These are phyloP conservation scores for Notholithocarpus densiflorus DNA, from an alignment of 306 rosid genomes.

Conservation along the genomic window DNA sequence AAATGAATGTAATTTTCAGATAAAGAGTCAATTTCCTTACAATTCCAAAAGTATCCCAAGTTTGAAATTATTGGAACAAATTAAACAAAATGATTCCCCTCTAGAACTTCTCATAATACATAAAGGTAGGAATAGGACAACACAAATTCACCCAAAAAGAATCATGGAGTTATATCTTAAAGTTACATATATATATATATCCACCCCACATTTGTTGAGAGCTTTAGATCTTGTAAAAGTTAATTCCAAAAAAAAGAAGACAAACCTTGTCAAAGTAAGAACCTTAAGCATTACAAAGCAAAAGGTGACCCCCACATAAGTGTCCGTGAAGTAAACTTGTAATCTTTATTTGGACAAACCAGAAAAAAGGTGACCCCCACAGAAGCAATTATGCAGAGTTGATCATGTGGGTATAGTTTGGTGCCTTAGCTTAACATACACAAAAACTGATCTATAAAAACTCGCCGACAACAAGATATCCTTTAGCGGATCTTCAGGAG, in stretches of 20 bases:
- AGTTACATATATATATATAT: no score
- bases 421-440: neutral
- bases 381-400: neutral
- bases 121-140: no score
- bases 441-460: neutral
- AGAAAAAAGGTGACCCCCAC: neutral
- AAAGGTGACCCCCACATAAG: neutral
- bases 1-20: no score
- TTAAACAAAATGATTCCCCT: no score
- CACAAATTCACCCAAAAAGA: no score
- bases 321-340: neutral
- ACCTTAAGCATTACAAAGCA: neutral
- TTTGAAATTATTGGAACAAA: no score
- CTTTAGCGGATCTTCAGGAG: slow-evolving; percentile 14
- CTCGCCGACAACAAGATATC: slow-evolving; percentile 27
- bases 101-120: no score
- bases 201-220: no score
- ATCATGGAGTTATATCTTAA: no score
- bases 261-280: neutral
- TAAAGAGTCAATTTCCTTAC: no score
- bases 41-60: no score
- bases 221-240: neutral
- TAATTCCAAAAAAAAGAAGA: neutral
- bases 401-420: neutral
- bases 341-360: neutral